Base-by-base conservation (phyloP, 768 basidiomycete genomes). In the Tulasnella calospora region DNA sequence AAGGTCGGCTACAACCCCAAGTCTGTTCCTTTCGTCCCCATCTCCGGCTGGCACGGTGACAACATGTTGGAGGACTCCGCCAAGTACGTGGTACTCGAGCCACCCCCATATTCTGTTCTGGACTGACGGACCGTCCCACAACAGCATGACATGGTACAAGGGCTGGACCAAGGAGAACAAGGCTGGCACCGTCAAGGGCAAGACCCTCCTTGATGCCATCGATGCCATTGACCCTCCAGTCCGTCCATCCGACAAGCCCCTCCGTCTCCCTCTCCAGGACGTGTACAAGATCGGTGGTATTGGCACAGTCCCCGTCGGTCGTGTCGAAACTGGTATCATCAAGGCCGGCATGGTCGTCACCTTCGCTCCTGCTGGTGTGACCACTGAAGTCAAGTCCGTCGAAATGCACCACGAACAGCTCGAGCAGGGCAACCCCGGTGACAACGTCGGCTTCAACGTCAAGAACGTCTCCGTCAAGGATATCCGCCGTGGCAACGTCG, bases 231-330 rank as follows among this genome's bases (percentile, higher is more conserved):
- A 99, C 84, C 96, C 98, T 84, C 98, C 98, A 81, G 86, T 88
- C 82, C 95, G 98, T 86, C 98, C 98, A 81, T 92, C 93, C 85
- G 98, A 99, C 89, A 99, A 98, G 90, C 97, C 98, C 83, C 98
- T 99, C 88, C 96, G 98, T 88, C 96, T 99, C 82, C 96, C 97
- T 83, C 95, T 98, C 86, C 97, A 99, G 91, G 98, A 99, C 91
- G 98, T 99, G 84, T 99, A 99, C 95, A 99, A 99, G 91, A 99
- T 99, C 83, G 98, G 98, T 88, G 98, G 98, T 95, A 99, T 99
- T 82, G 98, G 98, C 82, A 99, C 98, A 83, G 98, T 99, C 84
- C 98, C 98, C 86, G 98, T 99, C 88, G 98, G 98, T 86, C 98
- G 98, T 94, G 98, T 99, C 83, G 98, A 99, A 90, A 99, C 98